Evolutionary conservation across 2,329 filamentous ascomycete species (phyloP).

Genomic region (Zasmidium cellare): DNA sequence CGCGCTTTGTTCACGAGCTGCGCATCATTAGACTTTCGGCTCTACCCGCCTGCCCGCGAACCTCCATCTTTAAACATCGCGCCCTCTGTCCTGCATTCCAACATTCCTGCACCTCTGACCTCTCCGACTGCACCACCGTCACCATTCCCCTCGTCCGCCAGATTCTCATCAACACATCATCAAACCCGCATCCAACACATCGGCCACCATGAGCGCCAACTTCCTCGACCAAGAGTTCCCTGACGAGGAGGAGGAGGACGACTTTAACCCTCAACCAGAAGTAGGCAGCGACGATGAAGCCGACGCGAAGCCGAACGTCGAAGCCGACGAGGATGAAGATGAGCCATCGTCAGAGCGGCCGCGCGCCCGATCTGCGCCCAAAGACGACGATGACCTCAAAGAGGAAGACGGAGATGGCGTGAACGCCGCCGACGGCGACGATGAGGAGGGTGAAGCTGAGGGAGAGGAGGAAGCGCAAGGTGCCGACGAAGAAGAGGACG

Average conservation of each 20-base stretch:
- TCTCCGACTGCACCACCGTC: not conserved
- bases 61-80: slow-evolving; percentile 3
- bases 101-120: not conserved
- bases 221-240: slow-evolving; percentile 54
- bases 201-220: slow-evolving; percentile 33
- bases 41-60: not conserved
- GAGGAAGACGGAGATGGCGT: slow-evolving; percentile 55
- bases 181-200: not conserved
- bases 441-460: slow-evolving; percentile 60
- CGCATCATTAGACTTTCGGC: not conserved
- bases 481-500: slow-evolving; percentile 42
- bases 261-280: slow-evolving; percentile 82
- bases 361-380: slow-evolving; percentile 36
- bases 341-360: slow-evolving; percentile 23
- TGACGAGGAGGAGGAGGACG: slow-evolving; percentile 69
- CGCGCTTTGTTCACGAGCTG: not conserved
- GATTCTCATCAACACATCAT: not conserved
- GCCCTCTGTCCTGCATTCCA: not conserved
- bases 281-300: slow-evolving; percentile 72
- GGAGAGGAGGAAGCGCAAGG: slow-evolving; percentile 65
- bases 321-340: slow-evolving; percentile 39
- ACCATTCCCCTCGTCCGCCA: not conserved
- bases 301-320: slow-evolving; percentile 33
- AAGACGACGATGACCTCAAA: slow-evolving; percentile 51
- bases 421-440: slow-evolving; percentile 50